phyloP scores from a whole-genome alignment of 2,329 filamentous ascomycete genomes.

The Colletotrichum sp. region DNA sequence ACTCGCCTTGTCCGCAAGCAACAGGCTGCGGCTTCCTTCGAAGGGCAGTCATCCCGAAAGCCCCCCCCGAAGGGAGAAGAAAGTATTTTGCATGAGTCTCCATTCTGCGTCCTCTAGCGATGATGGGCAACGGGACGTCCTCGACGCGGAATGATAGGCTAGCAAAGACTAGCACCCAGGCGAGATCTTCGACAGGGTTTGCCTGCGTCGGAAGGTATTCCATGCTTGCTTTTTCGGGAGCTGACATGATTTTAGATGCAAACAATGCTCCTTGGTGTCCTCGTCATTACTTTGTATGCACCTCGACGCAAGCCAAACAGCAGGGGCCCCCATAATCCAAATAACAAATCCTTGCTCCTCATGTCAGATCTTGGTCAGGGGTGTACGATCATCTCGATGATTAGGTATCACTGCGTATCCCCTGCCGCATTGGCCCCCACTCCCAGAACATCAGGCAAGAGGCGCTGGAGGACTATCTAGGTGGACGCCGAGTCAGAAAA shows the following conservation, averaged over 20 bases:
- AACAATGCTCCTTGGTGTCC: conserved; percentile 2
- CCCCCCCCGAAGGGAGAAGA: neutral
- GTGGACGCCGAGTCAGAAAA: neutral
- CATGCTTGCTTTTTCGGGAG: conserved; percentile 13
- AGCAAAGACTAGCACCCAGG: neutral
- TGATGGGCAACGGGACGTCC: neutral
- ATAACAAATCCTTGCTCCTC: neutral
- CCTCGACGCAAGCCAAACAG: neutral
- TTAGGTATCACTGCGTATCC: neutral
- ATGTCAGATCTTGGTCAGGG: neutral
- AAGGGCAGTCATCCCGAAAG: neutral
- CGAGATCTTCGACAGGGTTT: neutral
- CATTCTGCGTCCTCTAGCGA: neutral
- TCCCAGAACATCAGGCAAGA: neutral
- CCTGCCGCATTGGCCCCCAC: neutral
- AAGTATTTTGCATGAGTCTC: neutral
- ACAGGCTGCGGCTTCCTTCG: neutral
- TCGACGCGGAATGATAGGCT: neutral
- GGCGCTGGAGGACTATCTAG: neutral
- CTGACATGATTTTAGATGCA: neutral
- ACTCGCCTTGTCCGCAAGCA: neutral
- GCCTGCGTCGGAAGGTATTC: neutral
- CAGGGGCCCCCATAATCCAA: neutral
- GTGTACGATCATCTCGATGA: neutral
- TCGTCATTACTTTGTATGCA: neutral